Conservation (phyloP, 257 asterid genomes). For the Nicotiana sylvestris region DNA sequence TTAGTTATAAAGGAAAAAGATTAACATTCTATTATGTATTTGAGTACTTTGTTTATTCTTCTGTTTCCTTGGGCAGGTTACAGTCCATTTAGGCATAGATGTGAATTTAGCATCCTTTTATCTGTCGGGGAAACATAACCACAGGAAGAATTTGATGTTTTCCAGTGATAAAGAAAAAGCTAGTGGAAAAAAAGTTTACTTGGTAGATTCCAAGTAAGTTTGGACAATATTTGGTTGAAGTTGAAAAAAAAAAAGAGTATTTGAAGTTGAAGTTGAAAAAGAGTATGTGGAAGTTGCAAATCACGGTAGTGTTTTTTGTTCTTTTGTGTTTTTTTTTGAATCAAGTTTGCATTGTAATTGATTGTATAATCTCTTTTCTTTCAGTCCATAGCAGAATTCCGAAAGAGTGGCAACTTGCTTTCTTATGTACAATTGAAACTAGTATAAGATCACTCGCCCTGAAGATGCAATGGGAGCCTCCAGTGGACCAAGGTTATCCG, state of each 20-base stretch:
- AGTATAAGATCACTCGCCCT: not conserved
- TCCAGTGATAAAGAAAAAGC: not conserved
- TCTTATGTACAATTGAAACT: not conserved
- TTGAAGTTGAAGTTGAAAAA: too few species aligned
- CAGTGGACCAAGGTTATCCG: constrained; percentile 63
- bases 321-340: not conserved
- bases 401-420: not conserved
- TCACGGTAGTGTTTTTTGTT: not conserved
- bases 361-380: not conserved
- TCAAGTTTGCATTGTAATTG: not conserved
- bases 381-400: not conserved
- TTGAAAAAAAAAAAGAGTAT: too few species aligned
- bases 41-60: not conserved
- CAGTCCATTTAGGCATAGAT: not conserved
- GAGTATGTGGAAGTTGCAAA: not conserved
- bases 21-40: not conserved
- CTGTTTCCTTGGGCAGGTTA: not conserved
- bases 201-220: not conserved
- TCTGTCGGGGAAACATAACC: not conserved
- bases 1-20: not conserved
- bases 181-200: not conserved
- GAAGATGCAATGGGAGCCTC: constrained; percentile 47
- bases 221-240: too few species aligned
- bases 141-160: not conserved
- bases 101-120: not conserved